Conservation (phyloP, 306 rosid genomes). For the Datisca glomerata region DNA sequence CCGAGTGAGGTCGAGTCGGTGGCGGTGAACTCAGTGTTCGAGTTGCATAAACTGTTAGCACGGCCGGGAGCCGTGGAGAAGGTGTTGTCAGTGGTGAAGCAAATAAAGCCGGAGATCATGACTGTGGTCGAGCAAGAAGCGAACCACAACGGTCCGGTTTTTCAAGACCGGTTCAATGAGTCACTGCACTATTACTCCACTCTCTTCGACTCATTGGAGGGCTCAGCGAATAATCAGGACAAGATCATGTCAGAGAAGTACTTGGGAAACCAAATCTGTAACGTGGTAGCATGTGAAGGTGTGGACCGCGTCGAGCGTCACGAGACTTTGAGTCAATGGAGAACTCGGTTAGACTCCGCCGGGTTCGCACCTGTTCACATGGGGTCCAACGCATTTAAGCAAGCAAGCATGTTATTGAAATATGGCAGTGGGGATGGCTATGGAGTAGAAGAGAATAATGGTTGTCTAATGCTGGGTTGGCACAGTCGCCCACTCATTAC, state of each 20-base stretch:
- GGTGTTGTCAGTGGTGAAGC: slow-evolving; percentile 51
- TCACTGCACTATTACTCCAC: slow-evolving; percentile 85
- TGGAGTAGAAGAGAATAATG: slow-evolving; percentile 67
- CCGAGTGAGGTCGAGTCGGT: slow-evolving; percentile 58
- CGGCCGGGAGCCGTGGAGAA: slow-evolving; percentile 78
- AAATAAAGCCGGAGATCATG: slow-evolving; percentile 68
- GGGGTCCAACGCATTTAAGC: slow-evolving; percentile 89
- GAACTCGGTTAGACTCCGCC: slow-evolving; percentile 37
- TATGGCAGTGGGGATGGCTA: slow-evolving; percentile 85
- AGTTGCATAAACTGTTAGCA: slow-evolving; percentile 62
- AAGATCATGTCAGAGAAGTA: slow-evolving; percentile 76
- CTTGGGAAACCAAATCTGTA: slow-evolving; percentile 76
- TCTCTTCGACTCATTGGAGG: slow-evolving; percentile 85
- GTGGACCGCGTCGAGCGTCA: slow-evolving; percentile 82
- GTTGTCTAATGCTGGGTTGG: slow-evolving; percentile 78
- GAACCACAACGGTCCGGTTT: slow-evolving; percentile 56
- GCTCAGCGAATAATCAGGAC: slow-evolving; percentile 47
- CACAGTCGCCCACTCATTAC: slow-evolving; percentile 82
- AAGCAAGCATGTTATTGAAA: slow-evolving; percentile 73
- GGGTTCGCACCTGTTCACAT: slow-evolving; percentile 63
- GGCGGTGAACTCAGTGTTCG: slow-evolving; percentile 85
- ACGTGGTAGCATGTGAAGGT: slow-evolving; percentile 85
- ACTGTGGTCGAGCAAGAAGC: slow-evolving; percentile 89
- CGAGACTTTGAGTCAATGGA: slow-evolving; percentile 67
- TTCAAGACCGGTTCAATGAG: slow-evolving; percentile 80